Conservation (phyloP, 352 stramenopile species). For the Phytophthora sp. region DNA sequence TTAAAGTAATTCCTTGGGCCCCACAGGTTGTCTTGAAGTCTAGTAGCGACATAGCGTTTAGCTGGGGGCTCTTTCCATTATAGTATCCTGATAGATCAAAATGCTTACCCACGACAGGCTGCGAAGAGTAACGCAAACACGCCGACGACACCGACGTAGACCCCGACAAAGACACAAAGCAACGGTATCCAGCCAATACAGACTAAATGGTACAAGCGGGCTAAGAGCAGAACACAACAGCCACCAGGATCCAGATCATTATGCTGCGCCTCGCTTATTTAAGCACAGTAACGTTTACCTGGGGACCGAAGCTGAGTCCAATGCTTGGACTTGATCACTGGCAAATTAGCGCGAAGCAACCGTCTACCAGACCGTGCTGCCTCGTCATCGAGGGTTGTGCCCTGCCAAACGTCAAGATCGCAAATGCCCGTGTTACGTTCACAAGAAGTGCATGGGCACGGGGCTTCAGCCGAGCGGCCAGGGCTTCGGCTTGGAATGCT, state of each 20-base stretch:
- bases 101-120: conserved; percentile 44
- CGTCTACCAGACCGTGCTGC: conserved; percentile 19
- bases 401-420: conserved; percentile 60
- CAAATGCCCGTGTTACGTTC: conserved; percentile 47
- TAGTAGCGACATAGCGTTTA: neutral
- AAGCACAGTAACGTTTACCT: conserved; percentile 17
- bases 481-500: conserved; percentile 22
- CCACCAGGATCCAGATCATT: neutral
- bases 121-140: conserved; percentile 58
- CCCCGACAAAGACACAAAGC: conserved; percentile 50
- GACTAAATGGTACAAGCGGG: conserved; percentile 57
- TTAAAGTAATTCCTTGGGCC: conserved; percentile 60
- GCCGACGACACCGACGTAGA: conserved; percentile 54
- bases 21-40: conserved; percentile 15
- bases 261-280: neutral
- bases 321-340: conserved; percentile 58
- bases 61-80: neutral
- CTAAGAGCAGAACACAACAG: conserved; percentile 21
- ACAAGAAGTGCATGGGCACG: conserved; percentile 41
- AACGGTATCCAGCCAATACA: conserved; percentile 51
- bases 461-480: neutral
- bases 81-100: neutral
- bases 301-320: conserved; percentile 43
- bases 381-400: conserved; percentile 51
- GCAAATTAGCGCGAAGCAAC: conserved; percentile 50